Evolutionary conservation across 768 basidiomycete genomes (phyloP).

Genomic region (Mycena haematopus): DNA sequence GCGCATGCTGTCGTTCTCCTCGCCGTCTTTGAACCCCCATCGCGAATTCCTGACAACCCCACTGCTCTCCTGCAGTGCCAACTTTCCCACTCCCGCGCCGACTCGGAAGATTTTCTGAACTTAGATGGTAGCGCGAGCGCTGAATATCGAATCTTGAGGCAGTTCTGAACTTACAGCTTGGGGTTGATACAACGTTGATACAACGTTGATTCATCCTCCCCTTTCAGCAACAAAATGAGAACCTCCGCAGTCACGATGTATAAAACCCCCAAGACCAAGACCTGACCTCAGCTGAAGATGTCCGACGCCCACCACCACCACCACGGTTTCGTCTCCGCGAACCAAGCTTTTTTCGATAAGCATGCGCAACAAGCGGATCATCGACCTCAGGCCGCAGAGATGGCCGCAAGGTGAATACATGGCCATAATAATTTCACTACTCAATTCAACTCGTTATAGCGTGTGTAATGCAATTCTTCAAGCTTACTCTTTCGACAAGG

Average conservation of each 20-base stretch:
- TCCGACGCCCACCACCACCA: slow-evolving; percentile 17
- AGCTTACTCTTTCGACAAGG: slow-evolving; percentile 29
- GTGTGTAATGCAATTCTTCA: slow-evolving; percentile 29
- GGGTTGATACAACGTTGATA: background rate
- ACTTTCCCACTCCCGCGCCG: too few species aligned
- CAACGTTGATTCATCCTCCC: background rate
- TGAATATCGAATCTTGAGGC: too few species aligned
- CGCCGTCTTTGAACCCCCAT: too few species aligned
- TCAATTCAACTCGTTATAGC: slow-evolving; percentile 10
- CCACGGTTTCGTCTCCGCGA: slow-evolving; percentile 27
- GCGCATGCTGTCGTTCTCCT: too few species aligned
- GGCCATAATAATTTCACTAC: background rate
- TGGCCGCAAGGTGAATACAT: slow-evolving; percentile 22
- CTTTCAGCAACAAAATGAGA: background rate
- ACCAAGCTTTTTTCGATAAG: slow-evolving; percentile 29
- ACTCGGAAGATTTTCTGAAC: too few species aligned
- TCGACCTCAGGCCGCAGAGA: slow-evolving; percentile 24
- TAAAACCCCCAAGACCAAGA: background rate
- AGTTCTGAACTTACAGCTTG: background rate
- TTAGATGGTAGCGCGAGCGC: too few species aligned
- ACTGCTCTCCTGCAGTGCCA: too few species aligned
- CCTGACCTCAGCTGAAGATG: slow-evolving; percentile 1
- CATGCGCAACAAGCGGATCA: slow-evolving; percentile 30
- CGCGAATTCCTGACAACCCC: too few species aligned
- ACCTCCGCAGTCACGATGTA: slow-evolving; percentile 7